Base-by-base conservation (phyloP, 2,329 filamentous ascomycete species). In the Botrytis hyacinthi region DNA sequence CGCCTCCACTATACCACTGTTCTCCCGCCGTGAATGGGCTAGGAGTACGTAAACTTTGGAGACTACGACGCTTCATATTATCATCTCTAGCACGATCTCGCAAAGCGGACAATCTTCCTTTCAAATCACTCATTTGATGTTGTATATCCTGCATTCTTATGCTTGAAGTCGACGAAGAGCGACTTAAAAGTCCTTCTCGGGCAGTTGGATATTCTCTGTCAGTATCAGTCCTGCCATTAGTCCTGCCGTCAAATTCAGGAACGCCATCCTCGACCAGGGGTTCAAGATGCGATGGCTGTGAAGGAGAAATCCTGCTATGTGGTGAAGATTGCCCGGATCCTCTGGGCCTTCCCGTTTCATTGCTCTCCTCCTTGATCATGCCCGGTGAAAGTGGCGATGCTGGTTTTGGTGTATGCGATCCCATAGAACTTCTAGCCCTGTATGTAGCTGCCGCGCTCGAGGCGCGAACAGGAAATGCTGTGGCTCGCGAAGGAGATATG, bases 71-170 rank as follows among this genome's bases (percentile, higher is more conserved):
- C 74, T 87, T 86, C 77, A 92, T 82, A 72, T 85, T 88, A 76
- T 93, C 91, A 77, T 91, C 89, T 70, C 89, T 86, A 16, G 89
- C 88, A 74, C 87, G 87, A 75, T 90, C 87, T 78, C 89, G 89
- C 54, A 93, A 81, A n/a, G 85, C 87, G 8, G 90, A 91, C 54
- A 93, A 90, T 74, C 90, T 89, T 74, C 89, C 89, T 78, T 90
- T 90, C 54, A 93, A 82, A 74, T 89, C 90, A 71, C 89, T 87
- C 87, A 93, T 90, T 80, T 93, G 90, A 76, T 90, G 87, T 48
- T 87, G 87, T 61, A 93, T 83, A 79, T 90, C 88, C 37, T 86
- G 86, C 65, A 88, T 86, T 78, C 87, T 85, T 74, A 80, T 76
- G 8, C 78, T 75, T 59, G 81, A 82, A 63, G 77, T 69, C 12